Evolutionary conservation across 176 grass and related monocot genomes (phyloP), one percentile per base, ranked within the genome.

Genomic region (Aegilops tauschii): DNA sequence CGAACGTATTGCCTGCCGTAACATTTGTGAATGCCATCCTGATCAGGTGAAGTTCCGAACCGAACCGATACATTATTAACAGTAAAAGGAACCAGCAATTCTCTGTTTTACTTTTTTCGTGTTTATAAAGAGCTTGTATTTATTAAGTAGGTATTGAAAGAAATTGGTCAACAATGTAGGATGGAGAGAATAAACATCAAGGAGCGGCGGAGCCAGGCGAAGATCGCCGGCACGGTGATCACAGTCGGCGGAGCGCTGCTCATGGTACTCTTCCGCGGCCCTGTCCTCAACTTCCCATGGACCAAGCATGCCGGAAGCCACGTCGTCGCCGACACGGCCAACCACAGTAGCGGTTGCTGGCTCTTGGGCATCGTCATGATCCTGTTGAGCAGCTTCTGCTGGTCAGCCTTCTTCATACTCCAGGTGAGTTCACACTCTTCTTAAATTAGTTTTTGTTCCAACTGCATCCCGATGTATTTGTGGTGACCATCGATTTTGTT

Each of bases 401-500:
- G 95, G 95, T 95, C 95, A 14, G 85, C 80, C 45, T 98, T 98
- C 87, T 95, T 98, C 87, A 75, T 98, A 25, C 77, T 98, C 50
- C 95, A 97, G 83, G 95, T 93, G 88, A 82, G n/a, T 25, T 73
- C 28, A 74, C 25, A 65, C 10, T 77, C 5, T 63, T 4, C 4
- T 75, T 54, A 5, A 54, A 54, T 3, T 40, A 11, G 16, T 3
- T 31, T 30, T 5, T 42, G 4, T 13, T 30, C 32, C 6, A 66
- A 56, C 49, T 29, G 23, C 16, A 3, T 40, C 29, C 36, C 13
- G 14, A 28, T 9, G 21, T 25, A 18, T 45, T 45, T 44, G 27
- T 47, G 13, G 37, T 61, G 39, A 25, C 27, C 8, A 17, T 77
- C 42, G 5, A 70, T 80, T 28, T 50, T 14, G 9, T 21, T 17